Percentiles rank a stretch among this genome's conserved stretches.
phyloP scores from a whole-genome alignment of 2,329 filamentous ascomycete genomes.

The Polychaeton citri region DNA sequence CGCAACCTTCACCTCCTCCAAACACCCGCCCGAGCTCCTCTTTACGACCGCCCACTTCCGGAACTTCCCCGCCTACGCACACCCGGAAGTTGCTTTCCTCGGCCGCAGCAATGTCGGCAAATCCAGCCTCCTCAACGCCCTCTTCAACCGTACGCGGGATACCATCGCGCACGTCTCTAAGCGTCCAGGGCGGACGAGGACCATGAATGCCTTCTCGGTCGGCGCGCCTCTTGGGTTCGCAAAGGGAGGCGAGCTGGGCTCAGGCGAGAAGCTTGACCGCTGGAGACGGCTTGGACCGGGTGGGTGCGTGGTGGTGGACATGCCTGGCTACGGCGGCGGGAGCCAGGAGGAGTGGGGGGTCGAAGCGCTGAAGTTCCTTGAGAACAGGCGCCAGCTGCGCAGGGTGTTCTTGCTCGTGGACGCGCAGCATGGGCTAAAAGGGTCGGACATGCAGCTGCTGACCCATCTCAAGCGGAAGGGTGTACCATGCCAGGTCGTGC shows the following conservation, averaged over 20 bases:
- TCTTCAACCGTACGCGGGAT: conserved; percentile 33
- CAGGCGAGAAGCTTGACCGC: conserved; percentile 21
- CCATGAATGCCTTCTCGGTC: conserved; percentile 54
- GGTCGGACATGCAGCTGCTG: conserved; percentile 45
- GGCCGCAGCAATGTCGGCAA: conserved; percentile 62
- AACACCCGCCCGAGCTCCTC: conserved; percentile 35
- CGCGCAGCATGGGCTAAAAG: conserved; percentile 48
- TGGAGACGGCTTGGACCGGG: conserved; percentile 26
- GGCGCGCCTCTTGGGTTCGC: conserved; percentile 6
- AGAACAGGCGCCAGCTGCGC: conserved; percentile 47
- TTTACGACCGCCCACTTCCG: conserved; percentile 50
- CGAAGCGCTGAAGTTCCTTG: conserved; percentile 57
- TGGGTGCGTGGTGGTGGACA: conserved; percentile 50
- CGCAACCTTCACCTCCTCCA: conserved; percentile 33
- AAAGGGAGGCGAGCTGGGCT: conserved; percentile 5
- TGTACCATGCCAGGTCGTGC: conserved; percentile 50
- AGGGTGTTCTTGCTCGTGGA: conserved; percentile 54
- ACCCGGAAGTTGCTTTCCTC: conserved; percentile 53
- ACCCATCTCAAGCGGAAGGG: conserved; percentile 40
- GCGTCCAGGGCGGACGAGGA: conserved; percentile 47
- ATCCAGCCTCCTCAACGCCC: conserved; percentile 50
- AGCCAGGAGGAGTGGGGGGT: conserved; percentile 49
- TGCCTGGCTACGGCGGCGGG: conserved; percentile 57
- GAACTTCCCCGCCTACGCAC: conserved; percentile 38
- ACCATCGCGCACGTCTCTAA: conserved; percentile 42